Evolutionary conservation across 345 rosid genomes (phyloP), one percentile per base, ranked within the genome.

Genomic region (Lepidium didymum): DNA sequence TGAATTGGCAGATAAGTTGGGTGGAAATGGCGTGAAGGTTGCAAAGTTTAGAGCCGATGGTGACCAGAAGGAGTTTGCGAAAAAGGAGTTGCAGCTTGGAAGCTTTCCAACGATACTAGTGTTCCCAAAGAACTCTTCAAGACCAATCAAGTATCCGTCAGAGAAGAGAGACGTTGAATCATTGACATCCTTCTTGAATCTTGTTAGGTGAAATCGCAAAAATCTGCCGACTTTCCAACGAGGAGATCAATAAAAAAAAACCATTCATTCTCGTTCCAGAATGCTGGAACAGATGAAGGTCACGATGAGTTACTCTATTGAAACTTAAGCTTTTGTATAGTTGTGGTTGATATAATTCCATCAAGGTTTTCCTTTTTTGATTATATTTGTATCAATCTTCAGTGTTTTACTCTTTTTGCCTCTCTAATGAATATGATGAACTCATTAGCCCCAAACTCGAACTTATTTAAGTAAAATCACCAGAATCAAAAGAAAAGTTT

Each of bases 151-250:
- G 83, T 93, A 93, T 73, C 85, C 97, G 0, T 82, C 99, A 0
- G 96, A 91, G 86, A 86, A 87, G 73, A 87, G 99, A 73, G 96
- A 94, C 45, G 91, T 87, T 3, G 97, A 87, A 70, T 94, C 99
- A 15, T 75, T 91, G 86, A 81, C 79, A 81, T 80, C 96, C 8
- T 94, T 88, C 34, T 84, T 91, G 76, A 87, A 83, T 61, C 96
- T 94, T 67, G 81, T 91, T 8, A 59, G 92, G 69, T 91, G 68
- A 87, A 40, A 25, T 4, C 3, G 7, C 14, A 18, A 18, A 46
- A 60, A 59, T 9, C 70, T 10, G 65, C 35, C 54, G 52, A 66
- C 68, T 56, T 45, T 15, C 6, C 27, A 0, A 40, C 36, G 42
- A 7, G 10, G 37, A 62, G 69, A 60, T 52, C 8, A 31, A 62